Base-by-base conservation (phyloP, 1,139 yeast species). In the Kodamaea derodonti region DNA sequence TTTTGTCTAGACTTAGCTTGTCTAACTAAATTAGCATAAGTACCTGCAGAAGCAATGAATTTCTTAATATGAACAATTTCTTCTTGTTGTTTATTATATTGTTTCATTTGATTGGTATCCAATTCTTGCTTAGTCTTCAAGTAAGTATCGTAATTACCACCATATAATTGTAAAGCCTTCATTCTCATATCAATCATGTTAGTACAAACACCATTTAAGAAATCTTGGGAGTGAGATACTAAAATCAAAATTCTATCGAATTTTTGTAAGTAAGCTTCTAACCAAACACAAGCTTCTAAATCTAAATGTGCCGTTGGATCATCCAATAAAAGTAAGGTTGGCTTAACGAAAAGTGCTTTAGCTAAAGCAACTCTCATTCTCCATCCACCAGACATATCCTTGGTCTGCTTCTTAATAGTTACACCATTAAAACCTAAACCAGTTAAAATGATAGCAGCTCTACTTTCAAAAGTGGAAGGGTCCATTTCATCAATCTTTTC, bases 271-370 rank as follows among this genome's bases (percentile, higher is more conserved):
- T 92, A 92, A 70, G 90, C 97, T 77, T 92, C 99, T 65, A 92
- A 78, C 98, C 98, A 92, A 57, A 94, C 98, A 83, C 97, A 92
- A 42, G 98, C 98, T 64, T 92, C 97, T 61, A 94, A 78, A 73
- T 92, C 99, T 78, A 92, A 85, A 69, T 92, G 98, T 43, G 98
- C 98, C 50, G 99, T 94, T 55, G 99, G 99, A 64, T 92, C 98
- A 72, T 92, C 99, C 60, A 86, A 75, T 51, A 86, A 72, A 54
- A 86, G 71, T 51, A 86, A 66, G 36, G 95, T 84, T 56, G 95
- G 95, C 66, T 86, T 85, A 46, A 86, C 95, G 70, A 84, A 82
- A 51, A 84, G 72, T 15, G 95, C 95, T 68, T 84, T 84, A 45
- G 90, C 87, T 37, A 84, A 72, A 24, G 95, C 92, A 41, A 84